Evolutionary conservation across 257 asterid species (phyloP).

Genomic region (Rubia yunnanensis): DNA sequence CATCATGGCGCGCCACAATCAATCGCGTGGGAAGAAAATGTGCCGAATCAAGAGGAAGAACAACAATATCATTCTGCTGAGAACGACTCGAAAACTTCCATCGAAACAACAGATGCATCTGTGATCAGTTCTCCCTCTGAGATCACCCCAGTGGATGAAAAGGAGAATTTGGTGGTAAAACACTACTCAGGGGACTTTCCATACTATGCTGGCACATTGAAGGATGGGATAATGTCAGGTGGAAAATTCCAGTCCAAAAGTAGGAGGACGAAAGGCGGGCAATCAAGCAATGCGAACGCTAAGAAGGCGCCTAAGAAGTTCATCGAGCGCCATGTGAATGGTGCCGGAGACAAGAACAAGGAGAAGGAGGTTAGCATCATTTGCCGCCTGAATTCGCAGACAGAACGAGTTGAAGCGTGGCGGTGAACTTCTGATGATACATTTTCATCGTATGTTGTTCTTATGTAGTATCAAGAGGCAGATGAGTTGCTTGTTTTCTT

Average conservation of each 20-base stretch:
- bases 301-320: constrained; percentile 33
- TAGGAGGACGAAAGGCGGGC: constrained; percentile 33
- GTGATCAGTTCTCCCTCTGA: not conserved
- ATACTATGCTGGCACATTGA: constrained; percentile 8
- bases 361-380: constrained; percentile 27
- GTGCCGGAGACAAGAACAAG: constrained; percentile 27
- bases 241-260: constrained; percentile 31
- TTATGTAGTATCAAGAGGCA: not conserved
- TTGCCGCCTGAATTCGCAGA: constrained; percentile 41
- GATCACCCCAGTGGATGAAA: constrained; percentile 5
- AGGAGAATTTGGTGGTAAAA: constrained; percentile 1
- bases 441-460: not conserved
- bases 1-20: constrained; percentile 12
- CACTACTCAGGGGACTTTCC: constrained; percentile 1
- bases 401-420: constrained; percentile 65
- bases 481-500: constrained; percentile 1
- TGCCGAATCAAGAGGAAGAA: constrained; percentile 13
- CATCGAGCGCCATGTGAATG: constrained; percentile 15
- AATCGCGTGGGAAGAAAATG: constrained; percentile 4
- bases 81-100: not conserved
- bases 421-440: constrained; percentile 30
- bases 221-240: constrained; percentile 10
- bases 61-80: not conserved
- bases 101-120: constrained; percentile 6
- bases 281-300: constrained; percentile 19